Percentiles rank a stretch among this genome's conserved stretches.
Conservation (phyloP, 768 basidiomycete species). For the Hebeloma cylindrosporum region DNA sequence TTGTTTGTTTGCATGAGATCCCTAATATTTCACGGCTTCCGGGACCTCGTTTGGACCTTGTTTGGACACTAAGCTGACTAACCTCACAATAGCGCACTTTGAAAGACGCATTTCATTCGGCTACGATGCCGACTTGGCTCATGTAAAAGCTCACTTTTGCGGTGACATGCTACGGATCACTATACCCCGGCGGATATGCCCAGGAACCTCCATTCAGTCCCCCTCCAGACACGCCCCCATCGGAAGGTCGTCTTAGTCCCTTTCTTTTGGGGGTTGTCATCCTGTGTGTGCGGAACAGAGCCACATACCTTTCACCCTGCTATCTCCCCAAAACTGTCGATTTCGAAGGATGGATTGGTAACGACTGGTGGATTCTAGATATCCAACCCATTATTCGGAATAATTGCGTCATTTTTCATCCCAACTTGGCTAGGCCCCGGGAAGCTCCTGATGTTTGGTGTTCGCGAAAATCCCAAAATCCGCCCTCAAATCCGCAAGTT, state of each 20-base stretch:
- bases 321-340: no score
- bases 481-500: slow-evolving; percentile 5
- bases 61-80: not conserved
- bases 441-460: slow-evolving; percentile 6
- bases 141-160: slow-evolving; percentile 75
- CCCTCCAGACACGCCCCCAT: slow-evolving; percentile 3
- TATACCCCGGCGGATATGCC: slow-evolving; percentile 46
- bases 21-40: no score
- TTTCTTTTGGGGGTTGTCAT: no score
- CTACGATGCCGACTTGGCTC: slow-evolving; percentile 70
- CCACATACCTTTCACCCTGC: no score
- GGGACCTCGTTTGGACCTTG: no score
- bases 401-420: no score
- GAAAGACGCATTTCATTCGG: slow-evolving; percentile 77
- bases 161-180: slow-evolving; percentile 64
- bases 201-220: slow-evolving; percentile 16
- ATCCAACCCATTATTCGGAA: no score
- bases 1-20: no score
- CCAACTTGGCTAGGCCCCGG: not conserved
- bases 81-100: slow-evolving; percentile 51
- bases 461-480: not conserved
- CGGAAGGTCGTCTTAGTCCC: slow-evolving; percentile 6
- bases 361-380: no score
- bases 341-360: no score
- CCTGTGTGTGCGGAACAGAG: no score